A percentile compares a stretch with the other conserved stretches of the same genome.
These are phyloP conservation scores for Talaromyces sp. DNA, from an alignment of 2,329 filamentous ascomycete genomes.

Conservation along the genomic window DNA sequence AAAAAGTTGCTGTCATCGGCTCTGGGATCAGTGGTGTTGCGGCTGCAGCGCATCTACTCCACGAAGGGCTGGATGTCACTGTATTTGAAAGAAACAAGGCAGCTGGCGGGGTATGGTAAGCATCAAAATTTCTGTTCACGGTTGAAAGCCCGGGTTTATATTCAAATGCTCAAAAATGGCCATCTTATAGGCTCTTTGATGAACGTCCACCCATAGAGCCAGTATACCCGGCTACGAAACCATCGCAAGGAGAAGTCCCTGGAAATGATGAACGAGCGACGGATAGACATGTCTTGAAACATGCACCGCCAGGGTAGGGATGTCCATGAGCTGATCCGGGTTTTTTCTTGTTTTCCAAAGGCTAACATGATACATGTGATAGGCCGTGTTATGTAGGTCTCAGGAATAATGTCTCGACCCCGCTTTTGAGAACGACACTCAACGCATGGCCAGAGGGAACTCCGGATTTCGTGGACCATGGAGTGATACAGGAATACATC, in stretches of 20 bases:
- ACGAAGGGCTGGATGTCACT: constrained; percentile 44
- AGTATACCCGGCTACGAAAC: constrained; percentile 36
- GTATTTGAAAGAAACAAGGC: constrained; percentile 51
- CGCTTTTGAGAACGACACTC: constrained; percentile 45
- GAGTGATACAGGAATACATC: constrained; percentile 55
- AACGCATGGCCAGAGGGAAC: constrained; percentile 56
- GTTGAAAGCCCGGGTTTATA: not conserved
- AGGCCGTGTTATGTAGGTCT: constrained; percentile 51
- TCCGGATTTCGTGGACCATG: constrained; percentile 54
- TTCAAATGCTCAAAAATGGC: not conserved
- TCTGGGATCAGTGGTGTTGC: constrained; percentile 50
- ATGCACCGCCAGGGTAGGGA: constrained; percentile 52
- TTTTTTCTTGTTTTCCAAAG: not conserved
- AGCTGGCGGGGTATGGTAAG: constrained; percentile 54
- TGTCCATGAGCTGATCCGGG: not conserved
- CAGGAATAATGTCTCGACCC: constrained; percentile 51
- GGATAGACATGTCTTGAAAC: constrained; percentile 19
- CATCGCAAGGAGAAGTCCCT: constrained; percentile 2
- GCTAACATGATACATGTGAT: not conserved
- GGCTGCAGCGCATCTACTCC: constrained; percentile 43
- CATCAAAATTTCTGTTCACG: not conserved
- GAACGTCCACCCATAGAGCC: constrained; percentile 45
- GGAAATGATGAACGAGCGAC: constrained; percentile 2
- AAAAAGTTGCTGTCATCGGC: constrained; percentile 43
- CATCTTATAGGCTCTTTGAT: constrained; percentile 43